Evolutionary conservation across 1,284 basidiomycete genomes (phyloP), one percentile per base, ranked within the genome.

Genomic region (Microstroma glucosiphilum): DNA sequence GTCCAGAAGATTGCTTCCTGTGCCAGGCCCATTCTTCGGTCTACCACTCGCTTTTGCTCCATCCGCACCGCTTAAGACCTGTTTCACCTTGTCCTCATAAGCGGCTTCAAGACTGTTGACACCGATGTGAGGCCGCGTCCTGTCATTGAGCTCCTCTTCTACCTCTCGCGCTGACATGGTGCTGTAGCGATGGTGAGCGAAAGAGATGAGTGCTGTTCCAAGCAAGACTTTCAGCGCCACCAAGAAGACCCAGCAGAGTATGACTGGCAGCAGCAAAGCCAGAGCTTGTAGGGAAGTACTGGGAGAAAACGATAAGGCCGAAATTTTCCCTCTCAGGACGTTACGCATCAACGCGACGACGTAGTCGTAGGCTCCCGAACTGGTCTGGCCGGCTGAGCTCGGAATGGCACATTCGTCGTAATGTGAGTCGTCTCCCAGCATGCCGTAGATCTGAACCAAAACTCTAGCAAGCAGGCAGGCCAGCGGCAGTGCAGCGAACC

Each of bases 391-490:
- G 43, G 13, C 15, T n/a, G 43, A 48, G 62, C 46, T 6, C 12
- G 70, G 69, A 0, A 62, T 60, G 15, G 73, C 74, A 60, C 77
- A 80, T 60, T 81, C 80, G 65, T 82, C 80, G 55, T 79, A 70
- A 40, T 77, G 72, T 41, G 77, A 75, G 53, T 68, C 73, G 58
- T 82, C 80, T 21, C 83, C 84, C 51, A 92, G 80, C 83, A 85
- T 85, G 41, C 82, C 82, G 40, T 83, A 69, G 4, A 90, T 90
- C 77, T 97, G 94, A 6, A 87, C 85, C 40, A 88, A 87, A 40
- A 98, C 87, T 37, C 96, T 85, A 63, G 96, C 86, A n/a, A 89
- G 87, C 9, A 98, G 84, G 26, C 92, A 92, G 0, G 92, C 91
- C 1, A 98, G 84, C 0, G 96, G 96, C 19, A 98, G 83, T 0